phyloP scores from a whole-genome alignment of 78 protist genomes.

The Diacronema lutheri region DNA sequence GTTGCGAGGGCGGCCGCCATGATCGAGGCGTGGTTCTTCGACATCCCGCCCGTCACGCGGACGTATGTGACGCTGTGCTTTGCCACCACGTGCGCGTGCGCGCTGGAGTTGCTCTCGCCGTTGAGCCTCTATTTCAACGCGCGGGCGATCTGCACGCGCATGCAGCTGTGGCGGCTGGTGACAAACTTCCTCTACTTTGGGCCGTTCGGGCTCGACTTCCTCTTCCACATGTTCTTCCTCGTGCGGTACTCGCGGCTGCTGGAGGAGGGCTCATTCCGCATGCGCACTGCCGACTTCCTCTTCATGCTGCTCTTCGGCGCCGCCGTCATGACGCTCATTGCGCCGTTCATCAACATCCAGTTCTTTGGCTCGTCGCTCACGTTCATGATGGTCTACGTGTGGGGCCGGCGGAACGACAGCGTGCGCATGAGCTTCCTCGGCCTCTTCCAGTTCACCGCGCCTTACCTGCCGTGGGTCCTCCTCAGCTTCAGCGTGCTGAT shows the following conservation, averaged over 20 bases:
- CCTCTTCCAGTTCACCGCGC: constrained; percentile 59
- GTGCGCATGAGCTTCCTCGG: constrained; percentile 54
- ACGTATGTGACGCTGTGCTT: not conserved
- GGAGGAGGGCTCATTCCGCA: constrained; percentile 57
- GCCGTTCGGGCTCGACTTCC: constrained; percentile 29
- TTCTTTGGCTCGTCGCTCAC: constrained; percentile 66
- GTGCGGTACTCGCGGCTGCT: constrained; percentile 44
- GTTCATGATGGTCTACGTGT: constrained; percentile 65
- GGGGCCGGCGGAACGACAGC: constrained; percentile 44
- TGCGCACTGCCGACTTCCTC: constrained; percentile 42
- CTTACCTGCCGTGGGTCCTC: constrained; percentile 63
- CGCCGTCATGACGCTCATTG: not conserved
- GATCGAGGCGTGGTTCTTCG: not conserved
- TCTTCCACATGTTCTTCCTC: constrained; percentile 69
- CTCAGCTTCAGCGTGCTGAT: constrained; percentile 46
- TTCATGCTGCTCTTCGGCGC: constrained; percentile 55
- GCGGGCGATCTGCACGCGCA: not conserved
- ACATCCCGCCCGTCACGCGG: constrained; percentile 22
- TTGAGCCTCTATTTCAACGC: constrained; percentile 25
- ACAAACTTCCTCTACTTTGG: constrained; percentile 59
- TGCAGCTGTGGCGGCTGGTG: constrained; percentile 56
- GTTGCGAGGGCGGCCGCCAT: too few species aligned
- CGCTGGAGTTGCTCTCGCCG: constrained; percentile 42
- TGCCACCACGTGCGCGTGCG: constrained; percentile 25
- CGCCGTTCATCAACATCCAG: constrained; percentile 20